Percentiles rank a stretch among this genome's conserved stretches.
phyloP scores from a whole-genome alignment of 2,329 filamentous ascomycete species.

The Elsinoe necatrix region DNA sequence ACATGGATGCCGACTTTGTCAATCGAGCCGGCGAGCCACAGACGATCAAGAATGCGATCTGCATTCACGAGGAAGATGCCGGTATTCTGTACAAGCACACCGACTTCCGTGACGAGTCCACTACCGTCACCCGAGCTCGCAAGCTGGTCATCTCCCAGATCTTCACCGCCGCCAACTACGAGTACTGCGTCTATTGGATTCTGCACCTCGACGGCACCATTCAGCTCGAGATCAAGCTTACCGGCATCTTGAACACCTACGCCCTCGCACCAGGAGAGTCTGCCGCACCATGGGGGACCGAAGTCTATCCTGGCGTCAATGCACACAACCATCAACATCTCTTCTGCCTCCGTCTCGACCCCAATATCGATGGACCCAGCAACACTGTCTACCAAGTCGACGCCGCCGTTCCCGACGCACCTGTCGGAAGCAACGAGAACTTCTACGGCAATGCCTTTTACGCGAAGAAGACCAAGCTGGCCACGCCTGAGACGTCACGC shows the following conservation, averaged over 20 bases:
- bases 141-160: conserved; percentile 85
- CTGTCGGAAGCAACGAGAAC: conserved; percentile 74
- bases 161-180: conserved; percentile 93
- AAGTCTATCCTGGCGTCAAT: conserved; percentile 85
- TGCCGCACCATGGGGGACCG: conserved; percentile 77
- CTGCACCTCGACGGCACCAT: conserved; percentile 89
- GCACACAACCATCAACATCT: conserved; percentile 95
- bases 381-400: conserved; percentile 71
- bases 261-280: conserved; percentile 72
- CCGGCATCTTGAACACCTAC: conserved; percentile 89
- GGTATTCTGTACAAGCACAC: conserved; percentile 84
- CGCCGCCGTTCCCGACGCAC: conserved; percentile 59
- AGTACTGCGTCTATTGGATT: conserved; percentile 82
- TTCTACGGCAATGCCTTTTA: conserved; percentile 86
- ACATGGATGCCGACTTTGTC: conserved; percentile 80
- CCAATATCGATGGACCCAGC: conserved; percentile 74
- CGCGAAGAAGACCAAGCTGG: conserved; percentile 71
- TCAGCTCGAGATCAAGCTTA: conserved; percentile 82
- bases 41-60: conserved; percentile 87
- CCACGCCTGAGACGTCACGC: conserved; percentile 57
- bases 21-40: conserved; percentile 58
- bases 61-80: conserved; percentile 87
- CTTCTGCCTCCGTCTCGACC: conserved; percentile 81
- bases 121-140: conserved; percentile 74
- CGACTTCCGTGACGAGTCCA: conserved; percentile 84